phyloP scores from a whole-genome alignment of 2,329 filamentous ascomycete species.

The Fusarium secorum region DNA sequence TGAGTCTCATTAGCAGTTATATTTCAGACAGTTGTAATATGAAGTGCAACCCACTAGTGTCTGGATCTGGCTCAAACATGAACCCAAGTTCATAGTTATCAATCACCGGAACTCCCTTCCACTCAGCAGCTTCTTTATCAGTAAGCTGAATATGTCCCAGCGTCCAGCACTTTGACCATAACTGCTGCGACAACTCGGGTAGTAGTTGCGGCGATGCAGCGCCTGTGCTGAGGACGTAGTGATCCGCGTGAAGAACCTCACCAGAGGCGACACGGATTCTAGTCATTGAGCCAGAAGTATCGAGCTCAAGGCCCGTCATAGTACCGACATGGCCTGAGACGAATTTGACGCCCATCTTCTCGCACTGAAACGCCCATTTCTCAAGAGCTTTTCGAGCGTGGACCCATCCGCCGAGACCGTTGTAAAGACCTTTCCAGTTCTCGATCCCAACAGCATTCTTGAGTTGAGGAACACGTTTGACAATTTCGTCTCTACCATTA shows the following conservation, averaged over 20 bases:
- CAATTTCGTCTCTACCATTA: not conserved
- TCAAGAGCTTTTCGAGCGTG: constrained; percentile 7
- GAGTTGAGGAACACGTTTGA: not conserved
- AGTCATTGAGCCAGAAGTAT: not conserved
- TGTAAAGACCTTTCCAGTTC: constrained; percentile 9
- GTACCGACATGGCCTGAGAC: not conserved
- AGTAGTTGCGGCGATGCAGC: constrained; percentile 5
- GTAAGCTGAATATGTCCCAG: not conserved
- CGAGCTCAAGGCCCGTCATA: not conserved
- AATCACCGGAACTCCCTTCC: not conserved
- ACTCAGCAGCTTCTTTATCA: not conserved
- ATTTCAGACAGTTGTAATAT: too few species aligned
- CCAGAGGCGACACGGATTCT: not conserved
- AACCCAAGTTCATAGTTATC: constrained; percentile 11
- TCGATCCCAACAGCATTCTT: not conserved
- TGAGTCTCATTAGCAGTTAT: too few species aligned
- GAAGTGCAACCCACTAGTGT: constrained; percentile 1
- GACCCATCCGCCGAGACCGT: not conserved
- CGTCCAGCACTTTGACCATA: constrained; percentile 5
- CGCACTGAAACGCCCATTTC: not conserved
- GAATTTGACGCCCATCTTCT: not conserved
- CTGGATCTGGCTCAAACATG: constrained; percentile 7
- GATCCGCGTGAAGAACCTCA: not conserved
- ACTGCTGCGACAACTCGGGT: not conserved
- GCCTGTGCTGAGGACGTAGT: not conserved